These are phyloP conservation scores for Pythium phragmiticola DNA, from an alignment of 352 stramenopile species.

Conservation along the genomic window DNA sequence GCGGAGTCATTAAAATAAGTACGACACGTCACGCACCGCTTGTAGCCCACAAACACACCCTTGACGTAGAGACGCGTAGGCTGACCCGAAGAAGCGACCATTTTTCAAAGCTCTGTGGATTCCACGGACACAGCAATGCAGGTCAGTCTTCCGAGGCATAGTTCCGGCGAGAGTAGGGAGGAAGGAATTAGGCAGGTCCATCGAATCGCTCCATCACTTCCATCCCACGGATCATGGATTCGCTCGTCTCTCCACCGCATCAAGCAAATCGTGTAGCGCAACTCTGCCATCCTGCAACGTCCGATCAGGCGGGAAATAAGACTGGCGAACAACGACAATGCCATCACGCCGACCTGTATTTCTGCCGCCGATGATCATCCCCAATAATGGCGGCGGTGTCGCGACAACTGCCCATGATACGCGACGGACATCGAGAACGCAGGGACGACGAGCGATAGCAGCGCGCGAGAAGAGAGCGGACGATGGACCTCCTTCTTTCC, in stretches of 20 bases:
- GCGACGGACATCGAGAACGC: neutral
- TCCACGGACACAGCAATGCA: conserved; percentile 1
- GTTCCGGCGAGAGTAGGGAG: neutral
- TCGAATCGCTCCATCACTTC: too few relatives aligned
- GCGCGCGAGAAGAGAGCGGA: neutral
- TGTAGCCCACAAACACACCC: conserved; percentile 99
- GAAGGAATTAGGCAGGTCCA: neutral
- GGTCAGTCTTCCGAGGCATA: neutral
- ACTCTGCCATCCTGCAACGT: too few relatives aligned
- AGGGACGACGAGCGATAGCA: neutral
- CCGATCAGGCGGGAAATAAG: too few relatives aligned
- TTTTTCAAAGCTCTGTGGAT: conserved; percentile 81
- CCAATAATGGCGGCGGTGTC: neutral
- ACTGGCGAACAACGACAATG: neutral
- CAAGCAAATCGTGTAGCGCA: too few relatives aligned
- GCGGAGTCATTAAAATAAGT: neutral
- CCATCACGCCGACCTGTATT: neutral
- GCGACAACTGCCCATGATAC: neutral
- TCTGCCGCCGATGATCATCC: neutral
- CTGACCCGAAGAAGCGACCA: conserved; percentile 90
- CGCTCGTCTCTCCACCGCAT: too few relatives aligned
- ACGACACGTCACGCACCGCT: conserved; percentile 68
- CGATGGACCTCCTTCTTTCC: too few relatives aligned
- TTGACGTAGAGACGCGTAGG: conserved; percentile 98
- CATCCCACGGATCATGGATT: too few relatives aligned